Base-by-base conservation (phyloP, 208 protist genomes). In the Leptomonas pyrrhocoris region DNA sequence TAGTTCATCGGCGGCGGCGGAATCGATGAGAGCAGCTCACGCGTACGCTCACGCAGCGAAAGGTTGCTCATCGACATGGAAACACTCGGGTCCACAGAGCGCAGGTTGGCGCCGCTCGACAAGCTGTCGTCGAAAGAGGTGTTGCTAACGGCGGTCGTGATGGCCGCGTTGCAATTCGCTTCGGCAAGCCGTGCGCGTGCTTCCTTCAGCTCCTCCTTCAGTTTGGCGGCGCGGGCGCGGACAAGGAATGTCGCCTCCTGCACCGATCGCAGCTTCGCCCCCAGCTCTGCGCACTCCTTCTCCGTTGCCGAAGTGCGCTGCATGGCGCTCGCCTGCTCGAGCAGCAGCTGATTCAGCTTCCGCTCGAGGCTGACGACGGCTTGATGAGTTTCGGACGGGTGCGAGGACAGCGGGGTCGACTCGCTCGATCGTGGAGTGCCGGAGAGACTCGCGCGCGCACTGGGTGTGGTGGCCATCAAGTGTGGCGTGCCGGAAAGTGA, bases 211-310 rank as follows among this genome's bases (percentile, higher is more conserved):
- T 94, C 86, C 28, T 92, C 85, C 73, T 80, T 83, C 43, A 93
- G 70, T 71, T 93, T 94, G 2, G 79, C 66, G 16, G 83, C 80
- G 12, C 82, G 79, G 7, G 86, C 85, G 12, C 79, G 80, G 57
- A 90, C 81, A 34, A 92, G 76, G 54, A 88, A 93, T 0, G 84
- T 83, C 2, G 72, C 80, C 30, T 89, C 68, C 67, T 92, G 84
- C 18, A 92, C 80, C 45, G 62, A 51, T 18, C 75, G 79, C 42
- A 95, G 76, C 64, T 86, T 80, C 48, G 78, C 61, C 27, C 77
- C 74, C 15, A 95, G 82, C 55, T 88, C 76, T 1, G 70, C 73
- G 49, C 80, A 92, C 30, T 77, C 74, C 42, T 68, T 74, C 65
- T 90, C 83, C 19, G 77, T 80, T 13, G 73, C 78, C n/a, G 73